Percentiles rank a stretch among this genome's conserved stretches.
Evolutionary conservation across 805 yeast genomes (phyloP).

Genomic region (Wickerhamiella hasegawae): DNA sequence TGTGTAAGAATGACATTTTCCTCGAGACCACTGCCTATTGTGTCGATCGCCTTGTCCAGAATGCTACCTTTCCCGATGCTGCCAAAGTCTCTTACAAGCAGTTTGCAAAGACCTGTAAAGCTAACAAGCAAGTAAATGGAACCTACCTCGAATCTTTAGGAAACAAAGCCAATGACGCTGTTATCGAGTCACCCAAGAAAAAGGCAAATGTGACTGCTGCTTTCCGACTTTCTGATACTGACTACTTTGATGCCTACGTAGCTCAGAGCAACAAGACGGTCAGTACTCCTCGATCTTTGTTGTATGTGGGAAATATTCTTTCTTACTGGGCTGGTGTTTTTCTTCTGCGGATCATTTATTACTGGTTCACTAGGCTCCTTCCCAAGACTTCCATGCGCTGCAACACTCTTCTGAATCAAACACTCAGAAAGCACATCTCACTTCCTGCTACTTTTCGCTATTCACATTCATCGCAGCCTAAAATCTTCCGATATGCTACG

Average conservation of each 20-base stretch:
- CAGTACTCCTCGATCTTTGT: background rate
- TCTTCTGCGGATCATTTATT: slow-evolving; percentile 2
- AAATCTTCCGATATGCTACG: slow-evolving; percentile 7
- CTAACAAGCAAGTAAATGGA: background rate
- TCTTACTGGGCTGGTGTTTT: slow-evolving; percentile 11
- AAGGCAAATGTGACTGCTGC: background rate
- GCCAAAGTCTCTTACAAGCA: background rate
- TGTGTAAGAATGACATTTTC: background rate
- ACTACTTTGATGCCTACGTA: background rate
- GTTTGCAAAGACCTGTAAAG: background rate
- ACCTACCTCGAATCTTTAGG: background rate
- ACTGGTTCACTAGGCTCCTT: slow-evolving; percentile 1
- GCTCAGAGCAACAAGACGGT: background rate
- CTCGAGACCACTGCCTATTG: background rate
- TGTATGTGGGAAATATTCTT: slow-evolving; percentile 1
- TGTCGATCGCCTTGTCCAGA: background rate
- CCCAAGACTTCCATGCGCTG: slow-evolving; percentile 6
- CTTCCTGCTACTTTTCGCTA: slow-evolving; percentile 17
- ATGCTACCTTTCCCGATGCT: background rate
- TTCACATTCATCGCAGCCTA: slow-evolving; percentile 15
- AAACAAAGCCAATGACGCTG: background rate
- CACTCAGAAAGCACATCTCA: slow-evolving; percentile 13
- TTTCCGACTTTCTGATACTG: background rate
- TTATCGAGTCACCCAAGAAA: background rate
- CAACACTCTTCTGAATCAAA: slow-evolving; percentile 1